Conservation (phyloP, 1,139 yeast species). For the Candida pseudocylindracea region DNA sequence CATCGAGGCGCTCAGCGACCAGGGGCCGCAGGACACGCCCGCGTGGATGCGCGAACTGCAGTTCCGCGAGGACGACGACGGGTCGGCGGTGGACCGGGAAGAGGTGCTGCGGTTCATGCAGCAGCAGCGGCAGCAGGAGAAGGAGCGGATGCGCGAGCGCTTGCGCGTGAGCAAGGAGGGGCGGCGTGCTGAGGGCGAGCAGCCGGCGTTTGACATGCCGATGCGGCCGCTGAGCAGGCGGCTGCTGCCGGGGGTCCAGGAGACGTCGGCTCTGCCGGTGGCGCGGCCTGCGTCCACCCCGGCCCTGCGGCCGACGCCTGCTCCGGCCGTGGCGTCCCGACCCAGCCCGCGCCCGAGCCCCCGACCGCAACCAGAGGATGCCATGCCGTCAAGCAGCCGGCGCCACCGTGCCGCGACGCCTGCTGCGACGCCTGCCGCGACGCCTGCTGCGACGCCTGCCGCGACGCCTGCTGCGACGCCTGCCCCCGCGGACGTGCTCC, state of each 20-base stretch:
- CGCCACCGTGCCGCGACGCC: not conserved
- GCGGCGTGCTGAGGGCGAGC: not conserved
- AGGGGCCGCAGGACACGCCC: slow-evolving; percentile 21
- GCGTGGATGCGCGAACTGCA: slow-evolving; percentile 59
- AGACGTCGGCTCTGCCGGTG: not conserved
- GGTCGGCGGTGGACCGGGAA: slow-evolving; percentile 15
- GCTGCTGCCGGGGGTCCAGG: not conserved
- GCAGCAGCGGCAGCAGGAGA: slow-evolving; percentile 16
- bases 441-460: not conserved
- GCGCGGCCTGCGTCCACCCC: too few relatives aligned
- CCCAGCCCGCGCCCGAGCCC: too few relatives aligned
- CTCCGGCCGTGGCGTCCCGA: too few relatives aligned
- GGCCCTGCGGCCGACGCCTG: too few relatives aligned
- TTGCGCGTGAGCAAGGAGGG: slow-evolving; percentile 3
- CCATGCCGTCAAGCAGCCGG: not conserved
- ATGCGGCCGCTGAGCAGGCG: not conserved
- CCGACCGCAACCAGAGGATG: too few relatives aligned
- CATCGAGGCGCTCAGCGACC: slow-evolving; percentile 33
- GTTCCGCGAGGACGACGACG: slow-evolving; percentile 12
- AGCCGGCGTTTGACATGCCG: not conserved
- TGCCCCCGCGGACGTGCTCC: not conserved
- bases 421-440: not conserved
- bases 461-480: not conserved
- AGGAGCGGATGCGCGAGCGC: slow-evolving; percentile 11
- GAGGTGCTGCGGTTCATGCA: slow-evolving; percentile 18